phyloP scores from a whole-genome alignment of 805 yeast species.

The Myxozyma neotropica region DNA sequence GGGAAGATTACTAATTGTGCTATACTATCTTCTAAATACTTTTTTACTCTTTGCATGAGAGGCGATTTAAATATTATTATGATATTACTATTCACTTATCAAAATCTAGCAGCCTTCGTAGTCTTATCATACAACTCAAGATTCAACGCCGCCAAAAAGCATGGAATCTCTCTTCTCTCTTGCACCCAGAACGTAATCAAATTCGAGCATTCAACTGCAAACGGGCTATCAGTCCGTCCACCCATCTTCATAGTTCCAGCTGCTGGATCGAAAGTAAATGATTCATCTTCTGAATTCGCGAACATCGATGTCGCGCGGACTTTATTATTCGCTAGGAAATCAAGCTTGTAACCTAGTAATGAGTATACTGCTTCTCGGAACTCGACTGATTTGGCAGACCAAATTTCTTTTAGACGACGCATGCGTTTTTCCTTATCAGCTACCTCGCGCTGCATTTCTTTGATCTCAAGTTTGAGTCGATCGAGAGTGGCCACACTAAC shows the following conservation, averaged over 20 bases:
- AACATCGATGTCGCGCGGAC: conserved; percentile 58
- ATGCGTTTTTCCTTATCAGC: conserved; percentile 55
- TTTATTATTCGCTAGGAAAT: conserved; percentile 60
- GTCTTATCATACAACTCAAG: conserved; percentile 61
- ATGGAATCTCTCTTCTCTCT: conserved; percentile 70
- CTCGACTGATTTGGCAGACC: conserved; percentile 64
- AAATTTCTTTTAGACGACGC: conserved; percentile 46
- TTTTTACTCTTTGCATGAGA: too few species aligned
- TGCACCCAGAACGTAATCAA: conserved; percentile 67
- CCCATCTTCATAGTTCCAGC: conserved; percentile 57
- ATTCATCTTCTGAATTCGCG: conserved; percentile 46
- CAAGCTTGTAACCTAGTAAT: conserved; percentile 72
- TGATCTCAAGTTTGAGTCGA: conserved; percentile 58
- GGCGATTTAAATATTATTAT: not conserved
- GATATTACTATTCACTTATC: too few species aligned
- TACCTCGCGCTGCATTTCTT: conserved; percentile 51
- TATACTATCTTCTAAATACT: too few species aligned
- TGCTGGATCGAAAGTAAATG: conserved; percentile 60
- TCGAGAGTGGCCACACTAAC: conserved; percentile 69
- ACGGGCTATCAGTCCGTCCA: conserved; percentile 41
- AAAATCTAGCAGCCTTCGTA: conserved; percentile 32
- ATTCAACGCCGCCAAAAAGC: conserved; percentile 75
- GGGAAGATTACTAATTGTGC: not conserved
- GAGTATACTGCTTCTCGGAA: conserved; percentile 67
- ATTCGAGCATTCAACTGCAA: conserved; percentile 49